Evolutionary conservation across 768 basidiomycete species (phyloP), one percentile per base, ranked within the genome.

Genomic region (Termitomyces sp.): DNA sequence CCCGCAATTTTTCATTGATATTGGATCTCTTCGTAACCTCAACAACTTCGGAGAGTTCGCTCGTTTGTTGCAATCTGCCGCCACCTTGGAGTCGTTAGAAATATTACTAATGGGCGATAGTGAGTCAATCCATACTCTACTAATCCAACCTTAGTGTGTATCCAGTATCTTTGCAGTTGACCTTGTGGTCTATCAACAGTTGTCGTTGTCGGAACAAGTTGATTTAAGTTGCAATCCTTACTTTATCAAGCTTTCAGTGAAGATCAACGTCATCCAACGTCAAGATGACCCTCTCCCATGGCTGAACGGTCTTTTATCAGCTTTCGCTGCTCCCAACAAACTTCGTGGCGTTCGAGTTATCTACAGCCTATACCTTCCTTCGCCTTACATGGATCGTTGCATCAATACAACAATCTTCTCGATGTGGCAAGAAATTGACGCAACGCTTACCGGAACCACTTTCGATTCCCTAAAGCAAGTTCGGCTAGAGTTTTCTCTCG

Each of bases 351-450:
- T 68, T 31, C 56, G 58, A 52, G 55, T 70, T 44, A 52, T 63
- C 18, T 68, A 68, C 54, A 56, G 62, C 33, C 27, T 68, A 0
- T 70, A 67, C 41, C 63, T 70, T 40, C 68, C 68, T 2, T 62
- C 62, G 23, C 67, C 67, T 3, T 70, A 68, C 53, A 68, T 70
- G 64, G 66, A 70, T 52, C 61, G 61, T 27, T 65, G 63, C 9
- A 48, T 58, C 25, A 63, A 65, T 40, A 66, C 64, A 10, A 57
- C 60, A 1, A 63, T 65, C 44, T 67, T 70, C 49, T 56, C 59
- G 2, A 59, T 42, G 29, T 70, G 68, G 67, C 51, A 55, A 18
- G 63, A 62, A 3, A 64, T 68, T 11, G 68, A 70, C 32, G 45
- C 52, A 7, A 63, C 66, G 18, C 33, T 70, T 15, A 63, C 61